Evolutionary conservation across 106 monocot genomes (phyloP), one percentile per base, ranked within the genome.

Genomic region (Cymbidium sinense): DNA sequence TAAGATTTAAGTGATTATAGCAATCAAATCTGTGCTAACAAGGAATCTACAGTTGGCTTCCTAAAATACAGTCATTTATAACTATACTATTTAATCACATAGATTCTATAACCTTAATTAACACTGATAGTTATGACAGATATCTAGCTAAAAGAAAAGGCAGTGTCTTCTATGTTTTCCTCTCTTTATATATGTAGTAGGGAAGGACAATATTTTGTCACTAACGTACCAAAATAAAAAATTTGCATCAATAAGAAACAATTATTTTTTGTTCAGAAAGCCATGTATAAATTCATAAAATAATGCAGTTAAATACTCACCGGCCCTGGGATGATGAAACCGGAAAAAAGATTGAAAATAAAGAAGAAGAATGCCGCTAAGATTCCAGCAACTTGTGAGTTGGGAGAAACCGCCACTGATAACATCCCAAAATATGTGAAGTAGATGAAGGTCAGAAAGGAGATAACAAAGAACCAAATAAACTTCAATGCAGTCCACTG

Each of bases 361-460:
- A 81, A 77, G 77, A 86, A 89, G 55, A 81, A 77, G 34, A 81
- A 75, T 21, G 79, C 18, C 7, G 89, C 64, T 11, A 81, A 77
- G n/a, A 89, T 70, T 15, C 83, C 74, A 20, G 86, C 86, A 17
- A 84, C 79, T 34, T 89, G 65, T 6, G 41, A 31, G 51, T 81
- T 86, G 4, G 89, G 86, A 1, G 86, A 81, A 75, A 89, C 31
- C 3, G 80, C 86, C 8, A 86, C 83, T 23, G 86, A 78, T 78
- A 89, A 81, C 86, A 89, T 89, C 27, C 89, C 89, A 74, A 83
- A 89, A 81, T 39, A 89, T 23, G 89, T 89, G 81, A 86, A 89
- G 86, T 84, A 89, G 36, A 86, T 8, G 9, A 89, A 76, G 8
- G 83, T 79, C 75, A 83, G 81, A 83, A 64, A 89, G 78, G 81